phyloP scores from a whole-genome alignment of 352 stramenopile species.

The Nothophytophthora sp. region DNA sequence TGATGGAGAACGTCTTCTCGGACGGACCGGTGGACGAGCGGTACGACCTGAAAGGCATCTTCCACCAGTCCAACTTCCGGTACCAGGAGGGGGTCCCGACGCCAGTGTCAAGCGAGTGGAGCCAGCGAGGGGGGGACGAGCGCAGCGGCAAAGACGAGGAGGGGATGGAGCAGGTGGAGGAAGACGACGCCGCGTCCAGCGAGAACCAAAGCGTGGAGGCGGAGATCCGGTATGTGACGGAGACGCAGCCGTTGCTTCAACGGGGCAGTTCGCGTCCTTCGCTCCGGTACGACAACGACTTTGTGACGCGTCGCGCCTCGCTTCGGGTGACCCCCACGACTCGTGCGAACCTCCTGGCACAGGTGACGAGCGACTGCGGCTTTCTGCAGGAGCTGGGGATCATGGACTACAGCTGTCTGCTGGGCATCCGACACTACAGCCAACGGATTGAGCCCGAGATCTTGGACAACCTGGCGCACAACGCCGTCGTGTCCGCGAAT shows the following conservation, averaged over 20 bases:
- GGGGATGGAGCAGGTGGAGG: constrained; percentile 10
- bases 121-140: constrained; percentile 1
- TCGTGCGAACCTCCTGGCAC: constrained; percentile 69
- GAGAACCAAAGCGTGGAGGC: constrained; percentile 29
- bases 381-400: constrained; percentile 87
- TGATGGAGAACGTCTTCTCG: constrained; percentile 89
- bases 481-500: constrained; percentile 79
- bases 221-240: constrained; percentile 37
- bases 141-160: constrained; percentile 32
- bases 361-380: constrained; percentile 83
- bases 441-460: constrained; percentile 42
- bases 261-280: constrained; percentile 58
- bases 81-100: constrained; percentile 42
- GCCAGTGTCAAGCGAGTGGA: constrained; percentile 41
- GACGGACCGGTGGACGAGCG: constrained; percentile 76
- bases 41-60: constrained; percentile 87
- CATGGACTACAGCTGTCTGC: constrained; percentile 88
- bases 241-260: constrained; percentile 58
- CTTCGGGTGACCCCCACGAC: constrained; percentile 74
- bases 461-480: constrained; percentile 62
- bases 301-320: constrained; percentile 66
- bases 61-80: constrained; percentile 61
- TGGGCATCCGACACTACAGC: constrained; percentile 72
- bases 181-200: constrained; percentile 30
- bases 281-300: constrained; percentile 79